Percentiles rank a stretch among this genome's conserved stretches.
Evolutionary conservation across 2,329 filamentous ascomycete species (phyloP).

Genomic region (Coniella lustricola): DNA sequence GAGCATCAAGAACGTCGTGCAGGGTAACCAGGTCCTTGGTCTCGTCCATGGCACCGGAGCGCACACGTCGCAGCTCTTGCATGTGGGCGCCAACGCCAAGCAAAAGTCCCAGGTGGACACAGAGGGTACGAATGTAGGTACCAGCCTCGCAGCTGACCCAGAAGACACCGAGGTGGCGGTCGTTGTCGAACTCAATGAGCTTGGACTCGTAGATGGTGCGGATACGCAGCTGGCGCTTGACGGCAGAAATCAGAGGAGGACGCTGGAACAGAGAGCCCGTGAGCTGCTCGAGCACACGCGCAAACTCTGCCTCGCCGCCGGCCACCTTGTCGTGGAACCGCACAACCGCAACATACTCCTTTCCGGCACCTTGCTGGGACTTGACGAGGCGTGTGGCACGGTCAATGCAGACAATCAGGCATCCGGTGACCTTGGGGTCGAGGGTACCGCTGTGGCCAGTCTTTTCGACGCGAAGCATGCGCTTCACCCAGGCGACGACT

Average conservation of each 20-base stretch:
- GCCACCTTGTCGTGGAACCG: slow-evolving; percentile 92
- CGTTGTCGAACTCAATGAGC: slow-evolving; percentile 96
- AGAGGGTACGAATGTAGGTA: slow-evolving; percentile 97
- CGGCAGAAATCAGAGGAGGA: slow-evolving; percentile 92
- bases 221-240: slow-evolving; percentile 98
- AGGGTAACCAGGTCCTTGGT: slow-evolving; percentile 82
- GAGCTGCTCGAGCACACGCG: slow-evolving; percentile 87
- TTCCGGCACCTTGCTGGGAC: slow-evolving; percentile 97
- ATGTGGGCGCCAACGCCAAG: slow-evolving; percentile 67
- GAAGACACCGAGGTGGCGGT: slow-evolving; percentile 94
- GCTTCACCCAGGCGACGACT: slow-evolving; percentile 98
- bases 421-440: slow-evolving; percentile 96
- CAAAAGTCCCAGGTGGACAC: slow-evolving; percentile 72
- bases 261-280: slow-evolving; percentile 97
- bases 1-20: slow-evolving; percentile 91
- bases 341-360: slow-evolving; percentile 97
- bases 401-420: slow-evolving; percentile 91
- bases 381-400: slow-evolving; percentile 96
- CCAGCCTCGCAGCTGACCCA: slow-evolving; percentile 99
- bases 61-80: slow-evolving; percentile 93
- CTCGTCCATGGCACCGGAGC: slow-evolving; percentile 93
- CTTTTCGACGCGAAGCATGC: slow-evolving; percentile 89
- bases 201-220: slow-evolving; percentile 97
- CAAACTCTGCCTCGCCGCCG: slow-evolving; percentile 87
- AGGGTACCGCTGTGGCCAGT: slow-evolving; percentile 97